A percentile compares a stretch with the other conserved stretches of the same genome.
phyloP scores from a whole-genome alignment of 2,329 filamentous ascomycete genomes.

The Metarhizium anisopliae region DNA sequence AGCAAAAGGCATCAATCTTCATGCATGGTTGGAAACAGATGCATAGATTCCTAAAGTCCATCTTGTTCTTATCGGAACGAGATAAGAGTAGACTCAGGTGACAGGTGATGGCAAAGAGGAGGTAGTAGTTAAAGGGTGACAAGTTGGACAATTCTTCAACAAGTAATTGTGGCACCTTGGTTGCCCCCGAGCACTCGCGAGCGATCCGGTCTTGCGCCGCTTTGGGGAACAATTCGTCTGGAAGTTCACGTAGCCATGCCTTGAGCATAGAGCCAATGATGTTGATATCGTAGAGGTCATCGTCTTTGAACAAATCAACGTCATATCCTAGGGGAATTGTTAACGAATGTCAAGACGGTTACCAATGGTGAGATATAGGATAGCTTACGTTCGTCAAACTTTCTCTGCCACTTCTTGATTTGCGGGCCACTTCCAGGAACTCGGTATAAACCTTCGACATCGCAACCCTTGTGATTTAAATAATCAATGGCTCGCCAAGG shows the following conservation, averaged over 20 bases:
- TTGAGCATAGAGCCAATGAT: slow-evolving; percentile 95
- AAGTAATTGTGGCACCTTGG: slow-evolving; percentile 73
- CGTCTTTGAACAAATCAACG: slow-evolving; percentile 80
- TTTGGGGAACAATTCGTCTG: slow-evolving; percentile 88
- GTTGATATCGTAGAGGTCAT: slow-evolving; percentile 90
- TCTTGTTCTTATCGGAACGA: slow-evolving; percentile 93
- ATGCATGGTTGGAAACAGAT: slow-evolving; percentile 97
- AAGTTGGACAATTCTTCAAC: slow-evolving; percentile 88
- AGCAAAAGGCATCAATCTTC: slow-evolving; percentile 91
- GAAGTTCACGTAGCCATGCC: slow-evolving; percentile 89
- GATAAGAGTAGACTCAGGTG: slow-evolving; percentile 86
- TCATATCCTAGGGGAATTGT: slow-evolving; percentile 54
- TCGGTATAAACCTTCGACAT: slow-evolving; percentile 87
- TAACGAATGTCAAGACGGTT: slow-evolving; percentile 1
- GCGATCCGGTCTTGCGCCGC: slow-evolving; percentile 71
- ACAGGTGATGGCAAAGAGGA: slow-evolving; percentile 94
- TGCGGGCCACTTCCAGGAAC: slow-evolving; percentile 85
- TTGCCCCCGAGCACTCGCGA: slow-evolving; percentile 68
- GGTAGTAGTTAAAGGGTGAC: slow-evolving; percentile 96
- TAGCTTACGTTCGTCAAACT: slow-evolving; percentile 72
- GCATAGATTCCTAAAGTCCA: slow-evolving; percentile 92
- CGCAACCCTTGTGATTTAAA: slow-evolving; percentile 86
- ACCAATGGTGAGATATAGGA: neutral
- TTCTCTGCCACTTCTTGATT: slow-evolving; percentile 87
- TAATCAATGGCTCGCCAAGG: slow-evolving; percentile 96